Evolutionary conservation across 2,329 filamentous ascomycete genomes (phyloP).

Genomic region (Lomentospora prolificans): DNA sequence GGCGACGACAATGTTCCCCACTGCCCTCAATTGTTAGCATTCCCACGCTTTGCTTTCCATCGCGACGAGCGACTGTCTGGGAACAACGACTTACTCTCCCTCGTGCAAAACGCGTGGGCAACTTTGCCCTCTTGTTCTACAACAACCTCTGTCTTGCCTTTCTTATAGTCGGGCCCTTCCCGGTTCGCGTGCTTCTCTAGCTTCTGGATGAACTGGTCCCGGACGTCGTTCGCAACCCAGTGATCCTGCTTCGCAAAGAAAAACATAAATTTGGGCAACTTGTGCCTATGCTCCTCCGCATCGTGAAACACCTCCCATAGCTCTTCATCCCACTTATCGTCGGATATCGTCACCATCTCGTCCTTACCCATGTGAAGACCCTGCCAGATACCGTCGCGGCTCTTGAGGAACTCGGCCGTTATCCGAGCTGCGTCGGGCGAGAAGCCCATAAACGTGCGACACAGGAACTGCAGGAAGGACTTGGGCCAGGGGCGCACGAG

Average conservation of each 20-base stretch:
- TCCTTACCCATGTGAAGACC: conserved; percentile 48
- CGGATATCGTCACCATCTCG: conserved; percentile 48
- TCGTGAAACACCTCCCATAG: conserved; percentile 38
- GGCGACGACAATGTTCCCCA: background rate
- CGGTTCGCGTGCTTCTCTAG: conserved; percentile 22
- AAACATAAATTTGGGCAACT: conserved; percentile 41
- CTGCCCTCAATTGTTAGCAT: background rate
- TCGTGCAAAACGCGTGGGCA: conserved; percentile 50
- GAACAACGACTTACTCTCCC: conserved; percentile 22
- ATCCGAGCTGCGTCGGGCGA: conserved; percentile 36
- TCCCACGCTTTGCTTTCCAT: no score
- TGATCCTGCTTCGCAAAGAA: conserved; percentile 52
- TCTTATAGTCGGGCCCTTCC: conserved; percentile 16
- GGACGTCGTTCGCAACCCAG: conserved; percentile 48
- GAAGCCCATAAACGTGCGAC: conserved; percentile 35
- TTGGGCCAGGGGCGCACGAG: conserved; percentile 33
- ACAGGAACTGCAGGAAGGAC: conserved; percentile 29
- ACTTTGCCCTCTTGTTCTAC: conserved; percentile 43
- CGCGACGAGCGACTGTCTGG: no score
- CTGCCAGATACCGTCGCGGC: conserved; percentile 49
- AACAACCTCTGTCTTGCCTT: conserved; percentile 34
- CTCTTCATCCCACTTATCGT: conserved; percentile 49
- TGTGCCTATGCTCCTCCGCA: conserved; percentile 9
- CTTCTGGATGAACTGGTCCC: conserved; percentile 45
- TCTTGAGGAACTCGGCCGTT: conserved; percentile 44